A percentile compares a stretch with the other conserved stretches of the same genome.
Conservation (phyloP, 2,329 filamentous ascomycete species). For the Cladosporium sp. region DNA sequence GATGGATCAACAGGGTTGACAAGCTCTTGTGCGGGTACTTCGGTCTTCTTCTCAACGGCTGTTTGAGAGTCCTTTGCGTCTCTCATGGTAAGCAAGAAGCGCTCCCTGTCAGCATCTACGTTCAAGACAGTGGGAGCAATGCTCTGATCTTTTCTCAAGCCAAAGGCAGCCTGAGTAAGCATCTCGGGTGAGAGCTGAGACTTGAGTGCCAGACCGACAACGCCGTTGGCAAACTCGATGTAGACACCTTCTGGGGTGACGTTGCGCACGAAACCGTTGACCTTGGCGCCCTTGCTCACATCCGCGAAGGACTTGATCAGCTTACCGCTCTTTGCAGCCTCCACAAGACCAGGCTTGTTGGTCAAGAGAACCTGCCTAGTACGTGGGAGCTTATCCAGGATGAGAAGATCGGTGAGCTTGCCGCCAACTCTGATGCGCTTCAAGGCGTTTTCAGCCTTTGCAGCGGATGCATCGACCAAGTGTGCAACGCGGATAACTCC, state of each 20-base stretch:
- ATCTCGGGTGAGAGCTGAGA: slow-evolving; percentile 72
- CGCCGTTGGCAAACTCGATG: slow-evolving; percentile 77
- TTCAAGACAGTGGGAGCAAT: slow-evolving; percentile 71
- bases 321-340: slow-evolving; percentile 69
- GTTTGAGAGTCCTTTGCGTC: slow-evolving; percentile 47
- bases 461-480: slow-evolving; percentile 77
- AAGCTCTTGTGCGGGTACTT: slow-evolving; percentile 39
- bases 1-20: slow-evolving; percentile 65
- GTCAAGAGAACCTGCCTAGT: slow-evolving; percentile 75
- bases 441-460: slow-evolving; percentile 74
- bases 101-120: slow-evolving; percentile 67
- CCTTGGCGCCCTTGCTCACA: slow-evolving; percentile 65
- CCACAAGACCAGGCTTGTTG: slow-evolving; percentile 79
- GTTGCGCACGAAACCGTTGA: slow-evolving; percentile 81
- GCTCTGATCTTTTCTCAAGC: slow-evolving; percentile 73
- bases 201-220: slow-evolving; percentile 79
- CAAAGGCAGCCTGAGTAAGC: slow-evolving; percentile 70
- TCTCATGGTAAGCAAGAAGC: slow-evolving; percentile 67
- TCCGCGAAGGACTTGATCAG: slow-evolving; percentile 73
- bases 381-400: slow-evolving; percentile 81
- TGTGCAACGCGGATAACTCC: slow-evolving; percentile 76
- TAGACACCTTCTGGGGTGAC: slow-evolving; percentile 80
- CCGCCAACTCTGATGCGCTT: slow-evolving; percentile 85
- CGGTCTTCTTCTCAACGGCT: slow-evolving; percentile 29
- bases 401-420: slow-evolving; percentile 74